A percentile compares a stretch with the other conserved stretches of the same genome.
Evolutionary conservation across 345 rosid genomes (phyloP).

Genomic region (Anacardium occidentale): DNA sequence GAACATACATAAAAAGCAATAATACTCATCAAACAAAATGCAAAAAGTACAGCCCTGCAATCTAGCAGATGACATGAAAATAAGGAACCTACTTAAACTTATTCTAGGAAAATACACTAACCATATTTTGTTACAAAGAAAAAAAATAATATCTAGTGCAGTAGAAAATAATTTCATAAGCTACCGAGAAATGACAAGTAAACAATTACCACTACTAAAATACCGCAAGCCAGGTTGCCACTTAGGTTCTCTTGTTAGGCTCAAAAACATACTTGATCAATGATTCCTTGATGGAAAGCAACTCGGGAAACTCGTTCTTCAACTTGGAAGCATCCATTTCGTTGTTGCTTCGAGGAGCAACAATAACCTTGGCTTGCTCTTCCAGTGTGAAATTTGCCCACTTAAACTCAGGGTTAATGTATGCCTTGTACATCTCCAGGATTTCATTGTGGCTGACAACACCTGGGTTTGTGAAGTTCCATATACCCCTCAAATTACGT

Average conservation of each 20-base stretch:
- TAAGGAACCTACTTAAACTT: background rate
- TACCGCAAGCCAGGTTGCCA: constrained; percentile 2
- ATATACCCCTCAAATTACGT: constrained; percentile 73
- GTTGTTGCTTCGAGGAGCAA: constrained; percentile 88
- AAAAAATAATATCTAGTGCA: background rate
- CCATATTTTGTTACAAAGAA: background rate
- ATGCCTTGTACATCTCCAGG: constrained; percentile 88
- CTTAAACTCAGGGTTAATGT: constrained; percentile 61
- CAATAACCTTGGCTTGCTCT: constrained; percentile 90
- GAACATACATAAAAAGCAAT: background rate
- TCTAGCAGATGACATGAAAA: background rate
- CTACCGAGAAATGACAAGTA: background rate
- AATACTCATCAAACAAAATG: constrained; percentile 6
- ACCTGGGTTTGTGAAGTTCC: constrained; percentile 96
- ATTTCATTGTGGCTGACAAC: constrained; percentile 90
- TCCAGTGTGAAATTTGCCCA: constrained; percentile 77
- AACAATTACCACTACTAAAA: constrained; percentile 8
- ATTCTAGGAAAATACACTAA: constrained; percentile 4
- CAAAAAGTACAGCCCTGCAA: background rate
- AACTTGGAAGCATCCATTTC: constrained; percentile 83
- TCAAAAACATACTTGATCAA: constrained; percentile 72
- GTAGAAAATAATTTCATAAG: background rate
- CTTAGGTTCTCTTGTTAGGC: constrained; percentile 62
- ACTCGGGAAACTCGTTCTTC: constrained; percentile 82
- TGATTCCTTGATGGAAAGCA: constrained; percentile 80